A percentile compares a stretch with the other conserved stretches of the same genome.
These are phyloP conservation scores for Somion occarium DNA, from an alignment of 1,284 basidiomycete species.

Conservation along the genomic window DNA sequence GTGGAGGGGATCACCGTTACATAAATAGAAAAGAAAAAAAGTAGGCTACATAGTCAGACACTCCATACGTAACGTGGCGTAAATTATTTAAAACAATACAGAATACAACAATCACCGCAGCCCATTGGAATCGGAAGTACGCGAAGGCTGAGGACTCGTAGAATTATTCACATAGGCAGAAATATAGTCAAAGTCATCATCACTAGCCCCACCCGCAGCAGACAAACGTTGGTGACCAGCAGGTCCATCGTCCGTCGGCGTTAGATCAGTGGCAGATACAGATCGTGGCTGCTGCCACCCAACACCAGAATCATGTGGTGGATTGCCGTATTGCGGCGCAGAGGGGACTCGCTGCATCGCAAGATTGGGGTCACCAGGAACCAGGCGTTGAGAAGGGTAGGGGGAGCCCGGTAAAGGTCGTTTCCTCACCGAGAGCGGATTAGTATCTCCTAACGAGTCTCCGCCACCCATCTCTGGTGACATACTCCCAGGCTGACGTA, in stretches of 20 bases:
- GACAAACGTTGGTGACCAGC: slow-evolving; percentile 3
- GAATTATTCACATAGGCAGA: slow-evolving; percentile 41
- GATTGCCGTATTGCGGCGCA: slow-evolving; percentile 7
- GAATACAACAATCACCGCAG: background rate
- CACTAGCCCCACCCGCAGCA: slow-evolving; percentile 18
- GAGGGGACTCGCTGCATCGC: slow-evolving; percentile 11
- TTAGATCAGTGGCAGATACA: background rate
- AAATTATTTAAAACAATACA: too few relatives aligned
- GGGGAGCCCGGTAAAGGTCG: slow-evolving; percentile 38
- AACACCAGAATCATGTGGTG: slow-evolving; percentile 13
- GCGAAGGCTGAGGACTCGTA: background rate
- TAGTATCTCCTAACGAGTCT: slow-evolving; percentile 32
- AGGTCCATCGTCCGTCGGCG: background rate
- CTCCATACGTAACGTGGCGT: too few relatives aligned
- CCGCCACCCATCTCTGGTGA: slow-evolving; percentile 10
- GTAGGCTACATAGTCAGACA: background rate
- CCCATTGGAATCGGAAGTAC: background rate
- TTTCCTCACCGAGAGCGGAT: slow-evolving; percentile 47
- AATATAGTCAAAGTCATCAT: slow-evolving; percentile 54
- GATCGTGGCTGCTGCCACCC: slow-evolving; percentile 12
- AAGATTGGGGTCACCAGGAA: slow-evolving; percentile 14
- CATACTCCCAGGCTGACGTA: slow-evolving; percentile 29
- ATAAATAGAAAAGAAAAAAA: background rate
- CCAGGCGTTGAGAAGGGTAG: slow-evolving; percentile 23
- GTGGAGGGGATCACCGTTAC: too few relatives aligned